Evolutionary conservation across 768 basidiomycete species (phyloP).

Genomic region (Panaeolus papilionaceus): DNA sequence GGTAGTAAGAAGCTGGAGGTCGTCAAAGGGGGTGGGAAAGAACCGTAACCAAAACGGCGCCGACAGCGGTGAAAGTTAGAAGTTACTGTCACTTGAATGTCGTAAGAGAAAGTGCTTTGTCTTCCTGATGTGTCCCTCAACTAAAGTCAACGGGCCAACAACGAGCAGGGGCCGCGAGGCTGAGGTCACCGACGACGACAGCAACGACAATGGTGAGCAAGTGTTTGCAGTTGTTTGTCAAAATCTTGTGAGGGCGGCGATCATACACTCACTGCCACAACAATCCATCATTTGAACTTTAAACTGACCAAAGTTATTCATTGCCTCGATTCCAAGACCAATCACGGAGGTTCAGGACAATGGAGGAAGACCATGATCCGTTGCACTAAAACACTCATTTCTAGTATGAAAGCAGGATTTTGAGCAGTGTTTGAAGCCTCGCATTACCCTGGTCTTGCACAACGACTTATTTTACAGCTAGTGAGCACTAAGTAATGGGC

Average conservation of each 20-base stretch:
- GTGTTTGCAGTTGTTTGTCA: slow-evolving; percentile 35
- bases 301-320: not conserved
- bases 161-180: slow-evolving; percentile 26
- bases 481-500: not conserved
- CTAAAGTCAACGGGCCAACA: slow-evolving; percentile 12
- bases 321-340: not conserved
- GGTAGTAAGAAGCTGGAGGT: slow-evolving; percentile 17
- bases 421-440: too few species aligned
- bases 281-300: slow-evolving; percentile 11
- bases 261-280: slow-evolving; percentile 18
- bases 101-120: not conserved
- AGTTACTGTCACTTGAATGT: slow-evolving; percentile 10
- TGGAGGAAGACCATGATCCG: too few species aligned
- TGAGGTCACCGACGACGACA: slow-evolving; percentile 30
- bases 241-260: slow-evolving; percentile 18
- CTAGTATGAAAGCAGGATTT: too few species aligned
- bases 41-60: slow-evolving; percentile 14
- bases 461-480: too few species aligned
- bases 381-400: too few species aligned
- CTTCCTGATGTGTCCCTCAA: slow-evolving; percentile 15
- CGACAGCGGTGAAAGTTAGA: slow-evolving; percentile 14
- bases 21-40: slow-evolving; percentile 12
- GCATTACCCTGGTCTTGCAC: not conserved
- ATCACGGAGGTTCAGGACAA: too few species aligned
- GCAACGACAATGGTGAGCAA: slow-evolving; percentile 37